Evolutionary conservation across 2,329 filamentous ascomycete genomes (phyloP).

Genomic region (Pyrenophora graminea): DNA sequence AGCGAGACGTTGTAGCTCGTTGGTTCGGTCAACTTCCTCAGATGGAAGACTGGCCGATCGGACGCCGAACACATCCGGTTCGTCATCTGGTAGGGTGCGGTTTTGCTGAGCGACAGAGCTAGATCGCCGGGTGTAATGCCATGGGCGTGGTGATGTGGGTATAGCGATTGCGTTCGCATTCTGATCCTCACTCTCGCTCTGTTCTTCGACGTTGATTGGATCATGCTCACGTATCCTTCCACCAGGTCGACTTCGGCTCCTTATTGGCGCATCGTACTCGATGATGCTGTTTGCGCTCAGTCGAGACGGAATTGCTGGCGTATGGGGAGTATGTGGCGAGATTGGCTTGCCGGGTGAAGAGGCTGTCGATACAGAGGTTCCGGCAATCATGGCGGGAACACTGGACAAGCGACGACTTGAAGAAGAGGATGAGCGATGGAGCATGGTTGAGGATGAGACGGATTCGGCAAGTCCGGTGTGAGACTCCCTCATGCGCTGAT

Average conservation of each 20-base stretch:
- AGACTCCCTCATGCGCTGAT: conserved; percentile 85
- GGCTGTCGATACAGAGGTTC: conserved; percentile 77
- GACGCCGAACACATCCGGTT: conserved; percentile 64
- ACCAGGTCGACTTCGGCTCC: conserved; percentile 40
- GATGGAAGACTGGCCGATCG: conserved; percentile 71
- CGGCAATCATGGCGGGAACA: conserved; percentile 63
- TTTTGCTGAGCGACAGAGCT: conserved; percentile 71
- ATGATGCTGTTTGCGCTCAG: conserved; percentile 87
- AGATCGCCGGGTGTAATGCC: conserved; percentile 60
- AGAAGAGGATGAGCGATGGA: conserved; percentile 81
- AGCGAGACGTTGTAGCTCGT: conserved; percentile 35
- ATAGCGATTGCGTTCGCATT: conserved; percentile 73
- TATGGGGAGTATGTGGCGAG: conserved; percentile 88
- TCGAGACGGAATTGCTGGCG: conserved; percentile 90
- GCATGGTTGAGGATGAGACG: conserved; percentile 84
- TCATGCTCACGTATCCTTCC: conserved; percentile 39
- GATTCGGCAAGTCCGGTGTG: conserved; percentile 89
- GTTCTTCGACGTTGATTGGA: conserved; percentile 31
- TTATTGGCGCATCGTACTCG: conserved; percentile 59
- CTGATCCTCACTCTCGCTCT: conserved; percentile 43
- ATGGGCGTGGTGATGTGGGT: conserved; percentile 67
- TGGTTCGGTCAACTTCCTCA: conserved; percentile 57
- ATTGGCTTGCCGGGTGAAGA: conserved; percentile 88
- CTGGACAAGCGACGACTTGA: conserved; percentile 73
- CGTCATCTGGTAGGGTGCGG: conserved; percentile 64